Evolutionary conservation across 371 early-diverging fungal genomes (phyloP).

Genomic region (Mucor racemosus): DNA sequence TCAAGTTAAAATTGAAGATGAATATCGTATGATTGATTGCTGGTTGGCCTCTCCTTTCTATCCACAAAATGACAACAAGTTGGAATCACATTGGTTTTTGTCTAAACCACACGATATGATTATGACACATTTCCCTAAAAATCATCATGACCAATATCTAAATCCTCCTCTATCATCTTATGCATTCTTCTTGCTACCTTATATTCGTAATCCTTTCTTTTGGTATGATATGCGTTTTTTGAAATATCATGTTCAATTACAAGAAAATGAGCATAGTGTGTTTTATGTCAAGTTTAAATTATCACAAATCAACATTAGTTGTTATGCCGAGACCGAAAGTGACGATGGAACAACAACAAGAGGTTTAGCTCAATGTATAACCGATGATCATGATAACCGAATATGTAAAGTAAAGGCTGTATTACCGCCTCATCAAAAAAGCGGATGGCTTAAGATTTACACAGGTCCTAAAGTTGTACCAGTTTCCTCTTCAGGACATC

Average conservation of each 20-base stretch:
- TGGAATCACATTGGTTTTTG: slow-evolving; percentile 53
- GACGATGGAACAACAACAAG: slow-evolving; percentile 20
- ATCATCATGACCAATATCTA: slow-evolving; percentile 37
- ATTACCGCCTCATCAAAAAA: slow-evolving; percentile 33
- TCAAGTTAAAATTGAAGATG: slow-evolving; percentile 62
- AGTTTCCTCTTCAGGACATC: slow-evolving; percentile 7
- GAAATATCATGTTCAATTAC: slow-evolving; percentile 7
- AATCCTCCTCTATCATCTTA: slow-evolving; percentile 31
- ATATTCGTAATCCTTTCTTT: slow-evolving; percentile 44
- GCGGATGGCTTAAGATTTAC: slow-evolving; percentile 54
- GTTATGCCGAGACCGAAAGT: slow-evolving; percentile 45
- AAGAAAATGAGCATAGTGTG: slow-evolving; percentile 10
- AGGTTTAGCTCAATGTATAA: slow-evolving; percentile 43
- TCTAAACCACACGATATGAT: slow-evolving; percentile 46
- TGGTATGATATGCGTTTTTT: slow-evolving; percentile 34
- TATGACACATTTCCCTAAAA: slow-evolving; percentile 46
- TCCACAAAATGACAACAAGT: slow-evolving; percentile 35
- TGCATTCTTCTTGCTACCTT: slow-evolving; percentile 45
- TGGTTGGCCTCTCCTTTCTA: slow-evolving; percentile 59
- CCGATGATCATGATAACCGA: slow-evolving; percentile 16
- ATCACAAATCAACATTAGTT: slow-evolving; percentile 26
- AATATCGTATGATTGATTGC: slow-evolving; percentile 66
- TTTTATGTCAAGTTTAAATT: slow-evolving; percentile 19
- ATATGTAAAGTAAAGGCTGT: slow-evolving; percentile 51
- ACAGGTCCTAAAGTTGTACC: slow-evolving; percentile 31